phyloP scores from a whole-genome alignment of 1,284 basidiomycete species.

The Cystobasidium slooffiae region DNA sequence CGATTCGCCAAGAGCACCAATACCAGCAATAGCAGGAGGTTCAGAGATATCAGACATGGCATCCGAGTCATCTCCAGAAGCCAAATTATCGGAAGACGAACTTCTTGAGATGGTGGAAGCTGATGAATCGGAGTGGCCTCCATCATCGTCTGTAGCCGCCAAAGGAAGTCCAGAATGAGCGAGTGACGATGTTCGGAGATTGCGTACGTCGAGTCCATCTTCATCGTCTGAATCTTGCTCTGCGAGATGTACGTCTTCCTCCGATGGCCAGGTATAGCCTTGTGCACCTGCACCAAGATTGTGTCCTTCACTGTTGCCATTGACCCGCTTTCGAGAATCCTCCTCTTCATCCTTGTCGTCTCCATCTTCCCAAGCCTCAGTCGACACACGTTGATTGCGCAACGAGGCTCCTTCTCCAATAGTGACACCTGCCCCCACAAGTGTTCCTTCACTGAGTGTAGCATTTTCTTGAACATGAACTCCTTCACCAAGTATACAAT shows the following conservation, averaged over 20 bases:
- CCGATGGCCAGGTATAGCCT: slow-evolving; percentile 59
- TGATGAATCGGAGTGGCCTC: slow-evolving; percentile 52
- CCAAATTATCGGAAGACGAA: slow-evolving; percentile 51
- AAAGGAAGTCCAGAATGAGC: slow-evolving; percentile 41
- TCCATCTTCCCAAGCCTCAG: slow-evolving; percentile 54
- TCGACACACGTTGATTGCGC: slow-evolving; percentile 69
- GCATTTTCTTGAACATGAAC: slow-evolving; percentile 73
- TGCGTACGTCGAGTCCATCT: slow-evolving; percentile 51
- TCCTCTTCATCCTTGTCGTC: slow-evolving; percentile 8
- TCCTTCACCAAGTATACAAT: slow-evolving; percentile 65
- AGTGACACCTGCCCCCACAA: slow-evolving; percentile 55
- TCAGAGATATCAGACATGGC: slow-evolving; percentile 38
- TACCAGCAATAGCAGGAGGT: slow-evolving; percentile 48
- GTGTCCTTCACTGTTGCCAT: slow-evolving; percentile 43
- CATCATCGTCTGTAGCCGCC: slow-evolving; percentile 54
- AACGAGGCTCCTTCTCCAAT: slow-evolving; percentile 63
- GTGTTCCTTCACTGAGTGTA: slow-evolving; percentile 61
- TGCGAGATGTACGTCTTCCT: slow-evolving; percentile 48
- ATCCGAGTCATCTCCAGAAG: slow-evolving; percentile 36
- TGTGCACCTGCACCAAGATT: slow-evolving; percentile 54
- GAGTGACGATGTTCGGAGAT: slow-evolving; percentile 49
- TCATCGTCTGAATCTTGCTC: slow-evolving; percentile 52
- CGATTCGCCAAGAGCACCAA: slow-evolving; percentile 45
- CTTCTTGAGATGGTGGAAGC: slow-evolving; percentile 50
- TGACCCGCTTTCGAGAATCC: slow-evolving; percentile 44